Percentiles rank a stretch among this genome's conserved stretches.
phyloP scores from a whole-genome alignment of 495 filamentous ascomycete genomes.

The Xylaria intraflava region DNA sequence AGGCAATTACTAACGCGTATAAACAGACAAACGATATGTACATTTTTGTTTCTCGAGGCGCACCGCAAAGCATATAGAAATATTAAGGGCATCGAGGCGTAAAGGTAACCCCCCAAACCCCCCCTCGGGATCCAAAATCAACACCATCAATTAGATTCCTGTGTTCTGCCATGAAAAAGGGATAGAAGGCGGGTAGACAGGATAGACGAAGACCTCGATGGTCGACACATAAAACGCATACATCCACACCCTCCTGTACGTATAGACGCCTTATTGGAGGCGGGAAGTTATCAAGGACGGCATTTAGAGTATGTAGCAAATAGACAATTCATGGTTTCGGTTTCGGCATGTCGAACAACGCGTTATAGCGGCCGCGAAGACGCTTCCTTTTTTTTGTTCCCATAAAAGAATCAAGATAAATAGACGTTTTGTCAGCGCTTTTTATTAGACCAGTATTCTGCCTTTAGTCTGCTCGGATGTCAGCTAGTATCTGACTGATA shows the following conservation, averaged over 20 bases:
- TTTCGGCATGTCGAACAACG: no score
- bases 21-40: constrained; percentile 78
- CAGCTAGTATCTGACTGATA: neutral
- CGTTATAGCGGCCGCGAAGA: no score
- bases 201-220: no score
- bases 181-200: neutral
- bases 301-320: no score
- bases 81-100: constrained; percentile 42
- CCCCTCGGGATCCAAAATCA: neutral
- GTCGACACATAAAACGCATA: no score
- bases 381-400: neutral
- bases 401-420: neutral
- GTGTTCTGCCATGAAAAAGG: neutral
- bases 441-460: neutral
- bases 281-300: no score
- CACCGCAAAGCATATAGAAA: constrained; percentile 65
- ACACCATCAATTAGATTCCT: neutral
- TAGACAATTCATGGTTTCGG: no score
- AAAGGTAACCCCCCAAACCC: constrained; percentile 5
- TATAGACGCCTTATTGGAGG: no score
- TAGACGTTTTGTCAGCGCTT: neutral
- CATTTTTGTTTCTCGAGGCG: constrained; percentile 91
- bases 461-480: neutral
- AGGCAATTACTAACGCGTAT: constrained; percentile 1
- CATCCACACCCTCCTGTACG: no score